These are phyloP conservation scores for Pseudognaphalium luteoalbum DNA, from an alignment of 129 eudicot species.

Conservation along the genomic window DNA sequence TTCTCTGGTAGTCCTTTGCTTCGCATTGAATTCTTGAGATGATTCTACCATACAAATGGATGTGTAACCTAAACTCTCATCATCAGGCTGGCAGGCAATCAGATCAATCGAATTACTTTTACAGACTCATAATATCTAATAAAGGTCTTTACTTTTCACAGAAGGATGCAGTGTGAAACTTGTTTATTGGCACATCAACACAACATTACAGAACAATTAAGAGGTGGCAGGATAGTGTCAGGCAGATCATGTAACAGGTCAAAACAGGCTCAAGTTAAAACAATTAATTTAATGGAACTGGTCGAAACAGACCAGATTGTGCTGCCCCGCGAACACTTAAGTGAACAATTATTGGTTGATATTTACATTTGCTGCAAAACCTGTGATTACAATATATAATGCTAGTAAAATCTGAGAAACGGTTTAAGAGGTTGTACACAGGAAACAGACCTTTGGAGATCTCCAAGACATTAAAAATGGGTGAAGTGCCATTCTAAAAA, in stretches of 20 bases:
- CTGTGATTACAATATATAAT: not conserved
- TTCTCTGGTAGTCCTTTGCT: conserved; percentile 3
- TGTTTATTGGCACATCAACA: not conserved
- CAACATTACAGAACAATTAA: not conserved
- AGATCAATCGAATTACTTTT: conserved; percentile 21
- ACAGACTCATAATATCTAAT: not conserved
- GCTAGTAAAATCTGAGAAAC: not conserved
- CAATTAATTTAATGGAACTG: not conserved
- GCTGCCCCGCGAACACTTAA: not conserved
- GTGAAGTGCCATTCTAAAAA: not conserved
- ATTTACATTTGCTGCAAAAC: not conserved
- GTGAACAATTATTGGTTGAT: not conserved
- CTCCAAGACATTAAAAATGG: not conserved
- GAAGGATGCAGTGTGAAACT: conserved; percentile 14
- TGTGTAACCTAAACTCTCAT: conserved; percentile 28
- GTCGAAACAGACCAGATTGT: not conserved
- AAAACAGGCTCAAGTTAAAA: conserved; percentile 1
- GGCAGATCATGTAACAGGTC: not conserved
- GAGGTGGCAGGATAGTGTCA: not conserved
- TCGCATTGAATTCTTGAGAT: conserved; percentile 26
- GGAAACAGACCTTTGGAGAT: not conserved
- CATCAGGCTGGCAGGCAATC: conserved; percentile 39
- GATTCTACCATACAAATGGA: conserved; percentile 21
- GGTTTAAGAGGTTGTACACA: conserved; percentile 1
- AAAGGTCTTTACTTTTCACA: not conserved